A percentile compares a stretch with the other conserved stretches of the same genome.
Evolutionary conservation across 768 basidiomycete genomes (phyloP).

Genomic region (Amanita subjunquillea): DNA sequence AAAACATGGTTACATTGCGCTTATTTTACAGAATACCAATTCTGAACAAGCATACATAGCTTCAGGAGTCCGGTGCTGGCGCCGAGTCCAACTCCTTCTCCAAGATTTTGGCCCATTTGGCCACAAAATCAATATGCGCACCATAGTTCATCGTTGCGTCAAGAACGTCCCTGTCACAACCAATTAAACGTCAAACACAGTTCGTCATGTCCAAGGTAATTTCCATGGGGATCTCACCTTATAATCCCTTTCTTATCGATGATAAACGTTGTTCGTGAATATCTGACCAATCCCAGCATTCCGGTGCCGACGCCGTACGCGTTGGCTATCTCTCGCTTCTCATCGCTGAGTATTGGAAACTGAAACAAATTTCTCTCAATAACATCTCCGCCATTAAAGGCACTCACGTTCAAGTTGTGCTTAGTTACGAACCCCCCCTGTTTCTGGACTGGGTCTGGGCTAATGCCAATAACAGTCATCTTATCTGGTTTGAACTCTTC

Average conservation of each 20-base stretch:
- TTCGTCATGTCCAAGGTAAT: not conserved
- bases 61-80: too few species aligned
- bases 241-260: constrained; percentile 65
- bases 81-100: constrained; percentile 12
- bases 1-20: too few species aligned
- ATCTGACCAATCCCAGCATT: constrained; percentile 50
- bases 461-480: constrained; percentile 64
- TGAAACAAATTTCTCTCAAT: constrained; percentile 13
- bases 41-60: too few species aligned
- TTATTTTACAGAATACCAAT: too few species aligned
- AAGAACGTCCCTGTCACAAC: constrained; percentile 37
- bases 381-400: too few species aligned
- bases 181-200: not conserved
- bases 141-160: constrained; percentile 52
- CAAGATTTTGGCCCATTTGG: constrained; percentile 51
- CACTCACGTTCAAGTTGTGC: constrained; percentile 48
- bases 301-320: constrained; percentile 59
- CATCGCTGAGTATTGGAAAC: constrained; percentile 78
- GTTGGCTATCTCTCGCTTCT: constrained; percentile 48
- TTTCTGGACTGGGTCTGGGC: constrained; percentile 59
- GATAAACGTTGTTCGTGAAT: constrained; percentile 63
- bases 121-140: constrained; percentile 64
- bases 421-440: constrained; percentile 71
- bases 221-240: constrained; percentile 29
- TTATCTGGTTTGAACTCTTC: constrained; percentile 54